Percentiles rank a stretch among this genome's conserved stretches.
Conservation (phyloP, 177 flowering plant genomes). For the Vitis hybrid region DNA sequence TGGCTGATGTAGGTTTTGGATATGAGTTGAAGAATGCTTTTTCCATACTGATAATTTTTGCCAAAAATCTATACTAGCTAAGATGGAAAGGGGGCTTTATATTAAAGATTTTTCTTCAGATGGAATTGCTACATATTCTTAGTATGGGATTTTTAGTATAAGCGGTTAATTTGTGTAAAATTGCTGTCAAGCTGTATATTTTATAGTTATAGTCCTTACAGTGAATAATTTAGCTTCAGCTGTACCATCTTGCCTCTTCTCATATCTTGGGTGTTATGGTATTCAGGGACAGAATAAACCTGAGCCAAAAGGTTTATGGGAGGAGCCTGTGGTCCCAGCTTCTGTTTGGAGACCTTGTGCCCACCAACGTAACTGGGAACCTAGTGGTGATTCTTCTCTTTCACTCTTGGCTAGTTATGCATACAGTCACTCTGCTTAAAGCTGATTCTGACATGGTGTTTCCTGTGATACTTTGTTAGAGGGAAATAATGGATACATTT, state of each 20-base stretch:
- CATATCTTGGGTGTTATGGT: conserved; percentile 7
- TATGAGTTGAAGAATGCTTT: background rate
- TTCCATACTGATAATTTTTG: no score
- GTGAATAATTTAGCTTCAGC: background rate
- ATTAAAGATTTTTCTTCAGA: background rate
- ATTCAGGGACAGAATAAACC: conserved; percentile 64
- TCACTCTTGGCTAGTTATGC: conserved; percentile 9
- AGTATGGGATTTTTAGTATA: no score
- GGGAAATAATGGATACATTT: conserved; percentile 80
- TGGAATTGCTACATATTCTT: no score
- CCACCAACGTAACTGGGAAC: conserved; percentile 66
- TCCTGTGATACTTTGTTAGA: conserved; percentile 34
- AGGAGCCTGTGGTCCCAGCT: conserved; percentile 64
- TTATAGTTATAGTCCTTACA: no score
- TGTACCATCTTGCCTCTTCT: background rate
- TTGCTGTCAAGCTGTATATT: no score
- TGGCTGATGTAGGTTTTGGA: conserved; percentile 75
- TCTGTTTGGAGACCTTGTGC: conserved; percentile 94
- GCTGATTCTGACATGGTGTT: conserved; percentile 9
- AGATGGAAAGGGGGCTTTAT: background rate
- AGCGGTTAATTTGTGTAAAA: no score
- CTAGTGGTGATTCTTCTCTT: conserved; percentile 51
- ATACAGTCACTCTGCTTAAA: background rate
- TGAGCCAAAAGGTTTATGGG: conserved; percentile 95
- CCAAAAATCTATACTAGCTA: no score